phyloP scores from a whole-genome alignment of 805 yeast genomes.

The Saccharomycopsis sp. region DNA sequence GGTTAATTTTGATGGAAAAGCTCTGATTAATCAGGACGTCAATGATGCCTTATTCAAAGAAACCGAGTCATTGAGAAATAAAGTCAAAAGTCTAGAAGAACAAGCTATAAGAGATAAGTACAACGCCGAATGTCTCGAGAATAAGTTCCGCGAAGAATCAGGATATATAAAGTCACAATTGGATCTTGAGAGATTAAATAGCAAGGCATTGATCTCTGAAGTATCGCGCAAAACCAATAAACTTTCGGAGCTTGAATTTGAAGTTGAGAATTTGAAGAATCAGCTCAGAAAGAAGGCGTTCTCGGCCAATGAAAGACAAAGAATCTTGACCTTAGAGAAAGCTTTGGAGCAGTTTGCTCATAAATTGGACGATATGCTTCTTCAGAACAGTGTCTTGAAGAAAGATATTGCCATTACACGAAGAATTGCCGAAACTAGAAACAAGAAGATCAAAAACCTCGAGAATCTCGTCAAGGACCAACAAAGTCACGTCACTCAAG shows the following conservation, averaged over 20 bases:
- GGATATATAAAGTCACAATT: constrained; percentile 14
- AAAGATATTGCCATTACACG: constrained; percentile 51
- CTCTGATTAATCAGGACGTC: constrained; percentile 22
- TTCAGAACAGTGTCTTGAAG: constrained; percentile 51
- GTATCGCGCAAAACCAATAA: constrained; percentile 26
- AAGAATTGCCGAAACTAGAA: constrained; percentile 51
- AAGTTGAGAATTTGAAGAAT: constrained; percentile 35
- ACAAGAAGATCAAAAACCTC: constrained; percentile 48
- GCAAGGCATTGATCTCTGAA: constrained; percentile 23
- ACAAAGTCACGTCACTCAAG: constrained; percentile 41
- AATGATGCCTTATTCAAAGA: constrained; percentile 13
- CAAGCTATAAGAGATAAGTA: not conserved
- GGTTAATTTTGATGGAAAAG: constrained; percentile 10
- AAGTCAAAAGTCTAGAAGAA: not conserved
- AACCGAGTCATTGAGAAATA: not conserved
- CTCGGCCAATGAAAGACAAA: constrained; percentile 39
- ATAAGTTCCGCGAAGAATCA: constrained; percentile 9
- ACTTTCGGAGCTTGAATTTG: constrained; percentile 36
- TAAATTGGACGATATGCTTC: constrained; percentile 56
- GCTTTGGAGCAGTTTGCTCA: constrained; percentile 50
- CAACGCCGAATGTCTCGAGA: not conserved
- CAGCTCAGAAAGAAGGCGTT: constrained; percentile 25
- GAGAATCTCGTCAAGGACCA: constrained; percentile 46
- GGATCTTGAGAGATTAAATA: constrained; percentile 19
- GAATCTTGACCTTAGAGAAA: constrained; percentile 47